A percentile compares a stretch with the other conserved stretches of the same genome.
These are phyloP conservation scores for Basidioascus undulatus DNA, from an alignment of 768 basidiomycete species.

Conservation along the genomic window DNA sequence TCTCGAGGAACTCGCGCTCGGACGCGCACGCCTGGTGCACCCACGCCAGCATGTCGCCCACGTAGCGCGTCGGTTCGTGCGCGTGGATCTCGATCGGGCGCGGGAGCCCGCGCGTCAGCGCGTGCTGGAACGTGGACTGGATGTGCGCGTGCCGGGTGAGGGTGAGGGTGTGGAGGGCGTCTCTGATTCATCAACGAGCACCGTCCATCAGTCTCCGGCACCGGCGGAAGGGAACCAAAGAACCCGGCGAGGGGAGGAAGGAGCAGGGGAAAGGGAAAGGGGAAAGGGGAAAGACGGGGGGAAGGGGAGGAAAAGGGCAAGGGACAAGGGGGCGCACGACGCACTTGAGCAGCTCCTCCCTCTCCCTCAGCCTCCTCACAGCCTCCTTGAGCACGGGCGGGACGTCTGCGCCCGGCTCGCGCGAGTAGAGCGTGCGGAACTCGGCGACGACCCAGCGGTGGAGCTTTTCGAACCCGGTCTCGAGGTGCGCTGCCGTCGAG, in stretches of 20 bases:
- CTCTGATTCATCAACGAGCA: slow-evolving; percentile 31
- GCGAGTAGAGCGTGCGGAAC: slow-evolving; percentile 52
- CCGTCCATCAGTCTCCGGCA: no score
- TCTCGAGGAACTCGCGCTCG: slow-evolving; percentile 79
- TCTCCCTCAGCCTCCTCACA: slow-evolving; percentile 41
- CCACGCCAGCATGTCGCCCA: slow-evolving; percentile 98
- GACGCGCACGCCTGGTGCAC: slow-evolving; percentile 87
- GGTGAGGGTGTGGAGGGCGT: slow-evolving; percentile 50
- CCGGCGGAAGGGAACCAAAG: no score
- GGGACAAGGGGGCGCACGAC: slow-evolving; percentile 7
- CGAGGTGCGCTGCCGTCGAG: slow-evolving; percentile 51
- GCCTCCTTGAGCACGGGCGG: slow-evolving; percentile 40
- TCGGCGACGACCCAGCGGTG: slow-evolving; percentile 64
- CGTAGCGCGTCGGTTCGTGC: slow-evolving; percentile 85
- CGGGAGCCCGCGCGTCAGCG: slow-evolving; percentile 66
- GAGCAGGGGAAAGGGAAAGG: no score
- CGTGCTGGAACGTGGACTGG: slow-evolving; percentile 56
- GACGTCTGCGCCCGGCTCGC: slow-evolving; percentile 51
- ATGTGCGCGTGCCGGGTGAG: slow-evolving; percentile 61
- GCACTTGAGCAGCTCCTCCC: slow-evolving; percentile 56
- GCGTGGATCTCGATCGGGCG: slow-evolving; percentile 93
- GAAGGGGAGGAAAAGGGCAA: neutral
- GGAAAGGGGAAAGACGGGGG: no score
- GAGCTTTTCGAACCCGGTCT: slow-evolving; percentile 74
- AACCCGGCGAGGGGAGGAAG: no score